Evolutionary conservation across 306 rosid genomes (phyloP).

Genomic region (Cucurbita maxima): DNA sequence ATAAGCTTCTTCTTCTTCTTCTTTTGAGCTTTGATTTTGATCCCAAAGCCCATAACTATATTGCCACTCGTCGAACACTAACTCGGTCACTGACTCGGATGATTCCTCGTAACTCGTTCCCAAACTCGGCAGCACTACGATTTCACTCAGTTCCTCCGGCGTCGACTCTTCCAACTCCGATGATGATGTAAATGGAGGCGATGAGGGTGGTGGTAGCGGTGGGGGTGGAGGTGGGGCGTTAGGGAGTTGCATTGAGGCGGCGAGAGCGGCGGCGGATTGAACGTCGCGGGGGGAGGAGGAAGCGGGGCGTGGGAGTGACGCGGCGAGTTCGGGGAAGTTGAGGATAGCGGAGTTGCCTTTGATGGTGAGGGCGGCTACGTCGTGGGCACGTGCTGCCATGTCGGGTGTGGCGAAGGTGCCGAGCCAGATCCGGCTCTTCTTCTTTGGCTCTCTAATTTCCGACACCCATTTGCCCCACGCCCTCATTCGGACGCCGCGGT

Average conservation of each 20-base stretch:
- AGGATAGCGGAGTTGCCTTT: conserved; percentile 56
- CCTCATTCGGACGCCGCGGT: conserved; percentile 61
- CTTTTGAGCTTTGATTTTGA: conserved; percentile 4
- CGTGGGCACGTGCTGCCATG: conserved; percentile 82
- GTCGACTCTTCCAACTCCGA: neutral
- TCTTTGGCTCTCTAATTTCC: conserved; percentile 57
- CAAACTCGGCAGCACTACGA: conserved; percentile 22
- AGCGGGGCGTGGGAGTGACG: conserved; percentile 34
- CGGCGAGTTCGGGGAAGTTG: conserved; percentile 51
- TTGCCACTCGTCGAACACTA: conserved; percentile 27
- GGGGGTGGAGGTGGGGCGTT: neutral
- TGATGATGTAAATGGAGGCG: conserved; percentile 9
- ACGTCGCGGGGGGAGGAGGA: conserved; percentile 54
- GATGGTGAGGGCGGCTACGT: conserved; percentile 46
- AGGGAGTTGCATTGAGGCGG: conserved; percentile 34
- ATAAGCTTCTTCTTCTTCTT: conserved; percentile 18
- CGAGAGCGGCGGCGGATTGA: conserved; percentile 47
- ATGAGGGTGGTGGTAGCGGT: neutral
- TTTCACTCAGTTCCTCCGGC: conserved; percentile 9
- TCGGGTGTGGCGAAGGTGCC: conserved; percentile 55
- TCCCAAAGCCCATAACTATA: conserved; percentile 16
- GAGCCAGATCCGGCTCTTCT: conserved; percentile 62
- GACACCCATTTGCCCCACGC: conserved; percentile 76
- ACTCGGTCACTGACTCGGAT: conserved; percentile 14
- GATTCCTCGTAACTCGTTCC: conserved; percentile 37